phyloP scores from a whole-genome alignment of 1,284 basidiomycete genomes.

The Hypsizygus ulmarius region DNA sequence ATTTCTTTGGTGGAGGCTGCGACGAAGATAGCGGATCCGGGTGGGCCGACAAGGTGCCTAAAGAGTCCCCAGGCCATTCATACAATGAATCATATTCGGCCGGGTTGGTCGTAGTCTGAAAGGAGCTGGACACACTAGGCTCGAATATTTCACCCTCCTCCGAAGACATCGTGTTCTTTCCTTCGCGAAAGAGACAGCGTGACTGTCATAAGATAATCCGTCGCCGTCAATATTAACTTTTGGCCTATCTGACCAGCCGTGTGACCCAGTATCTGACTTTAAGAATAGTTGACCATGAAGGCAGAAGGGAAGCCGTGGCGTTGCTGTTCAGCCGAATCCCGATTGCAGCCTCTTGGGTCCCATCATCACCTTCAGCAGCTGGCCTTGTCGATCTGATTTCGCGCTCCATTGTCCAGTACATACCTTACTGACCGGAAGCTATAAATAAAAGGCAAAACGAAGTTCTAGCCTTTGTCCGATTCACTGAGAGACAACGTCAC shows the following conservation, averaged over 20 bases:
- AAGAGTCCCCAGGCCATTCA: slow-evolving; percentile 54
- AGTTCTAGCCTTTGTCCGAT: too few relatives aligned
- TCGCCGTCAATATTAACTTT: background rate
- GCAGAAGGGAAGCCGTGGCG: too few relatives aligned
- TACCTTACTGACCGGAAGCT: too few relatives aligned
- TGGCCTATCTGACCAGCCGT: background rate
- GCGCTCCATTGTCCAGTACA: too few relatives aligned
- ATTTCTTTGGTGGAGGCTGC: slow-evolving; percentile 13
- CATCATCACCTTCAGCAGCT: too few relatives aligned
- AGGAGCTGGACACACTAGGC: slow-evolving; percentile 6
- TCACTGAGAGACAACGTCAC: background rate
- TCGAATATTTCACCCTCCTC: slow-evolving; percentile 32
- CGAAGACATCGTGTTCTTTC: slow-evolving; percentile 15
- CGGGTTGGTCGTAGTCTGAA: background rate
- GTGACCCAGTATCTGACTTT: background rate
- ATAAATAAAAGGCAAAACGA: too few relatives aligned
- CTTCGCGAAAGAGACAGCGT: slow-evolving; percentile 7
- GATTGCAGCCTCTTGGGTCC: too few relatives aligned
- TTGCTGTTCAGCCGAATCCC: too few relatives aligned
- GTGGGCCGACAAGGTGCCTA: slow-evolving; percentile 1
- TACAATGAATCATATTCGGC: slow-evolving; percentile 46
- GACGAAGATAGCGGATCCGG: slow-evolving; percentile 7
- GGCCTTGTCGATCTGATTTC: too few relatives aligned
- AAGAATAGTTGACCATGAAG: background rate
- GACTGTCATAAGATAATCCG: background rate